Evolutionary conservation across 345 rosid species (phyloP).

Genomic region (Aethionema arabicum): DNA sequence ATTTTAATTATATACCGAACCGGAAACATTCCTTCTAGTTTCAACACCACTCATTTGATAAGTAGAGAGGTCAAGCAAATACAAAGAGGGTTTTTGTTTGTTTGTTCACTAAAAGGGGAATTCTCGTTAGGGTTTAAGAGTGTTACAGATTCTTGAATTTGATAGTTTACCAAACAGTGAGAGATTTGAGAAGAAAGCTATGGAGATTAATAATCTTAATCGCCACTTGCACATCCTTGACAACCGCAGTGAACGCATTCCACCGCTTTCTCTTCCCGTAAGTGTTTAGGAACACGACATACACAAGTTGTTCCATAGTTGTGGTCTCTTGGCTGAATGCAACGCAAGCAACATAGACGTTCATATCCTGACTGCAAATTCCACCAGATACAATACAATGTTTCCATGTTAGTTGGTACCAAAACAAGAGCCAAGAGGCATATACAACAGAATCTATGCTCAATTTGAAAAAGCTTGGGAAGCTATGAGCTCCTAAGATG

Average conservation of each 20-base stretch:
- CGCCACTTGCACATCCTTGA: constrained; percentile 79
- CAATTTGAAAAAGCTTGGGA: neutral
- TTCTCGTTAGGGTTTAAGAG: constrained; percentile 2
- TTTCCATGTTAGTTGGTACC: neutral
- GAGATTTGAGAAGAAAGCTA: too few species aligned
- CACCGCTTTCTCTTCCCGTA: constrained; percentile 81
- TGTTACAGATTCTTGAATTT: neutral
- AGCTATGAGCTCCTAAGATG: too few species aligned
- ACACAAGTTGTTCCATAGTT: constrained; percentile 82
- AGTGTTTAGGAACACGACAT: constrained; percentile 72
- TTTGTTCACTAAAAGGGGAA: constrained; percentile 12
- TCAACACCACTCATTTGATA: constrained; percentile 16
- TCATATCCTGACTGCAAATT: constrained; percentile 76
- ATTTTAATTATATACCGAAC: constrained; percentile 25
- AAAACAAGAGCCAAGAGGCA: neutral
- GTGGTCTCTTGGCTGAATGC: constrained; percentile 88
- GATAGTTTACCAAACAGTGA: neutral
- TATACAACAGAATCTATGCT: neutral
- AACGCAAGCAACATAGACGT: constrained; percentile 74
- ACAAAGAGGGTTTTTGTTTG: constrained; percentile 7
- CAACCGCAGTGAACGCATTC: constrained; percentile 90
- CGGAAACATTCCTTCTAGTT: neutral
- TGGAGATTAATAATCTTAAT: constrained; percentile 32
- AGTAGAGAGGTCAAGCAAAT: constrained; percentile 3
- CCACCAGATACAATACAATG: constrained; percentile 1